Base-by-base conservation (phyloP, 2,329 filamentous ascomycete species). In the Calonectria henricotiae region DNA sequence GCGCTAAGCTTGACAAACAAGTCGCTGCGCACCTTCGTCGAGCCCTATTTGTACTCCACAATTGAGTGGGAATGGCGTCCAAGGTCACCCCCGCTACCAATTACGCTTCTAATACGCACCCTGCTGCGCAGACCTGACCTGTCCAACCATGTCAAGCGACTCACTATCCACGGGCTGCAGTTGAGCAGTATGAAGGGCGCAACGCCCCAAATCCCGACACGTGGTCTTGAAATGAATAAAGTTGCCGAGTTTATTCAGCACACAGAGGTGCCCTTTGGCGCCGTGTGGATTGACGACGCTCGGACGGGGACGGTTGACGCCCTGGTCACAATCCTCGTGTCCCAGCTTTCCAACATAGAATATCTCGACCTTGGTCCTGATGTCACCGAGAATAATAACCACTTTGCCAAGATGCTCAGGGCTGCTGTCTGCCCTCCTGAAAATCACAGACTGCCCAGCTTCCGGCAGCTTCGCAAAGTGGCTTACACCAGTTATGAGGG, bases 41-140 rank as follows among this genome's bases (percentile, higher is more conserved):
- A 65, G 27, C 47, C 47, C 15, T 23, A 15, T 4, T 37, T 65
- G 12, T 65, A 65, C n/a, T 43, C 37, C 6, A 30, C 13, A 1
- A 30, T 65, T 25, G 15, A 44, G 15, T 55, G 35, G 47, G 5
- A 27, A n/a, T 55, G 47, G 62, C 9, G 23, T 6, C 15, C 11
- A 20, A 32, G n/a, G 4, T 15, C 25, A 11, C 62, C 46, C 35
- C 35, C 35, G 35, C 35, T 37, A 2, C 62, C 47, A 20, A 46
- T 65, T 8, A n/a, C 15, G 11, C 25, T 32, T 4, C 25, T 65
- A 8, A 39, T 65, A 25, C 47, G 37, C 25, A 65, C 12, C 9
- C 62, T 65, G 17, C 39, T 65, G 49, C 47, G 47, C 15, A 55
- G 62, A 23, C 62, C 62, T 37, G 62, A 65, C 25, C 23, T 65